phyloP scores from a whole-genome alignment of 441 rosid genomes.

The Jatropha multifida region DNA sequence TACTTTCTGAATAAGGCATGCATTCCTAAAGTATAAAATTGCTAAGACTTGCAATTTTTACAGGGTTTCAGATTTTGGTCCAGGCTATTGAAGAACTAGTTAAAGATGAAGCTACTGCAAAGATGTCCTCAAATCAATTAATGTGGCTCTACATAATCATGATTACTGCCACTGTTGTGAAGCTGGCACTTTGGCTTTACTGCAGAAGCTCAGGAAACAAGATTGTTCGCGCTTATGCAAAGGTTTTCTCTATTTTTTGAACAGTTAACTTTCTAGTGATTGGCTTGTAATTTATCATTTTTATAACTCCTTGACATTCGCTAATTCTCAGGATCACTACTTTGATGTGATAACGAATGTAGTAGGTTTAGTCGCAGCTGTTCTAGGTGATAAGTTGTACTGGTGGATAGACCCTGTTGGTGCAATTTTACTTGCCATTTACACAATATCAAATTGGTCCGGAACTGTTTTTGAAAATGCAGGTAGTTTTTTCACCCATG shows the following conservation, averaged over 20 bases:
- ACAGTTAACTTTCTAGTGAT: background rate
- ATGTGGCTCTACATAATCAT: slow-evolving; percentile 70
- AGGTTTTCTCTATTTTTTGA: slow-evolving; percentile 40
- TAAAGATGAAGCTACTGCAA: slow-evolving; percentile 38
- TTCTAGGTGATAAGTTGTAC: slow-evolving; percentile 61
- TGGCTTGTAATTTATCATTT: slow-evolving; percentile 2
- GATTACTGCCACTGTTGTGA: slow-evolving; percentile 66
- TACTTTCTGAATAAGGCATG: background rate
- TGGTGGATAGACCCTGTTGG: slow-evolving; percentile 94
- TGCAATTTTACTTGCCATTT: slow-evolving; percentile 70
- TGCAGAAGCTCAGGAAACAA: slow-evolving; percentile 69
- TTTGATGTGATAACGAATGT: slow-evolving; percentile 82
- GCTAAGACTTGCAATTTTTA: slow-evolving; percentile 1
- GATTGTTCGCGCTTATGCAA: slow-evolving; percentile 88
- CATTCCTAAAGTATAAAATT: background rate
- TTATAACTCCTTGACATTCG: background rate
- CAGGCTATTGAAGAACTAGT: slow-evolving; percentile 65
- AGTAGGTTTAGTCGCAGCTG: slow-evolving; percentile 70
- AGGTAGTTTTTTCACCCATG: slow-evolving; percentile 30
- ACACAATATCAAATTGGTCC: slow-evolving; percentile 80
- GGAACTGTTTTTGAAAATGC: slow-evolving; percentile 83
- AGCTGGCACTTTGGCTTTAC: slow-evolving; percentile 79
- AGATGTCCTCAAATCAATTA: slow-evolving; percentile 49
- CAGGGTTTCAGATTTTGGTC: slow-evolving; percentile 77
- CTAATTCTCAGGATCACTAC: slow-evolving; percentile 64